Percentiles rank a stretch among this genome's conserved stretches.
Evolutionary conservation across 352 stramenopile species (phyloP).

Genomic region (Pythium biforme): DNA sequence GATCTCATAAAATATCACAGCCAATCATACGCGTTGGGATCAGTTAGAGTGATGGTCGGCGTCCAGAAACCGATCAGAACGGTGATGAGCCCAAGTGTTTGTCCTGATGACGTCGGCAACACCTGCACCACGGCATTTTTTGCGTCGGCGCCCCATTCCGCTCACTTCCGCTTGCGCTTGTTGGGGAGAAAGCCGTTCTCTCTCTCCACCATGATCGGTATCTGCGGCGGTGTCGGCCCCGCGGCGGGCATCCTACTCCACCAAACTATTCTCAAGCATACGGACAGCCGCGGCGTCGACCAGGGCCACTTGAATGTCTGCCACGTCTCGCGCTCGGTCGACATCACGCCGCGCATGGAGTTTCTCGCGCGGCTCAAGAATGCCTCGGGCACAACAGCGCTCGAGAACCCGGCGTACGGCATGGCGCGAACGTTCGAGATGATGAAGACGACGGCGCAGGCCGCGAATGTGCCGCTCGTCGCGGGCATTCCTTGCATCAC

Average conservation of each 20-base stretch:
- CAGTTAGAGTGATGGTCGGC: slow-evolving; percentile 11
- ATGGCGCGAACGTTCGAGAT: slow-evolving; percentile 52
- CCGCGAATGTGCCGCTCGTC: slow-evolving; percentile 33
- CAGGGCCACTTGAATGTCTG: slow-evolving; percentile 49
- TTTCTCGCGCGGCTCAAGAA: slow-evolving; percentile 33
- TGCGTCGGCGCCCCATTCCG: background rate
- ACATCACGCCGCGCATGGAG: slow-evolving; percentile 37
- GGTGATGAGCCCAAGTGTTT: background rate
- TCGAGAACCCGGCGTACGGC: slow-evolving; percentile 46
- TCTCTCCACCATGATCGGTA: slow-evolving; percentile 36
- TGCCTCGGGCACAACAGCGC: background rate
- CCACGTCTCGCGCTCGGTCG: slow-evolving; percentile 44
- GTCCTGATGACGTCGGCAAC: slow-evolving; percentile 8
- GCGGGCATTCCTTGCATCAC: slow-evolving; percentile 50
- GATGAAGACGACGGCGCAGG: slow-evolving; percentile 27
- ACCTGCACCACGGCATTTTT: background rate
- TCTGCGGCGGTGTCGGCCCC: slow-evolving; percentile 46
- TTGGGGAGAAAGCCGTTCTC: background rate
- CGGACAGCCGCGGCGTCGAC: slow-evolving; percentile 42
- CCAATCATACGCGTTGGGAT: slow-evolving; percentile 5
- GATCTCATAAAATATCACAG: background rate
- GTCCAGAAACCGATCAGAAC: background rate
- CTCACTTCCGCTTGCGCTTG: background rate
- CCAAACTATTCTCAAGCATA: slow-evolving; percentile 51
- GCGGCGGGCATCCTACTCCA: slow-evolving; percentile 53